phyloP scores from a whole-genome alignment of 805 yeast species.

The Saccharomycopsis sp. region DNA sequence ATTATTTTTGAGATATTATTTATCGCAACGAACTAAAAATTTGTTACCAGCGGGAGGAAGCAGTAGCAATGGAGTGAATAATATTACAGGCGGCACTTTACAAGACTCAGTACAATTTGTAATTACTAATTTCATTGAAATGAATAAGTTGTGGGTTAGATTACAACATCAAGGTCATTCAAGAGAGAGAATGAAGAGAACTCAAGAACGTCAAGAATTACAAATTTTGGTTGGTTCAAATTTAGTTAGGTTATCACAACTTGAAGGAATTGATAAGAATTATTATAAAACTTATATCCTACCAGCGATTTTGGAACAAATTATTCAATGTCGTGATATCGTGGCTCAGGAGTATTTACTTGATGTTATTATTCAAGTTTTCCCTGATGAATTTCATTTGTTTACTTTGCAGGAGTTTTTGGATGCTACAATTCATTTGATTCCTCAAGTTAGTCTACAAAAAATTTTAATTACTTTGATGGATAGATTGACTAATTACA shows the following conservation, averaged over 20 bases:
- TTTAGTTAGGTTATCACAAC: conserved; percentile 79
- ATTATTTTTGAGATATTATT: conserved; percentile 78
- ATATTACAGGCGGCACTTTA: conserved; percentile 31
- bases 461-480: conserved; percentile 64
- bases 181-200: conserved; percentile 67
- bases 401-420: conserved; percentile 63
- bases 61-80: not conserved
- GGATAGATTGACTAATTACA: conserved; percentile 57
- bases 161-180: conserved; percentile 94
- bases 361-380: conserved; percentile 89
- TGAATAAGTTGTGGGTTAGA: conserved; percentile 97
- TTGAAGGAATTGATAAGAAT: conserved; percentile 61
- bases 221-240: conserved; percentile 91
- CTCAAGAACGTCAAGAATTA: conserved; percentile 76
- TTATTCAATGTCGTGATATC: conserved; percentile 84
- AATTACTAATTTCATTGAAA: conserved; percentile 83
- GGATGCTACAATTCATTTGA: conserved; percentile 56
- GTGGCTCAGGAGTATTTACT: conserved; percentile 88
- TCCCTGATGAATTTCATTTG: conserved; percentile 88
- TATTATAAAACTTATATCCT: conserved; percentile 46
- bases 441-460: conserved; percentile 62
- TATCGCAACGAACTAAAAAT: conserved; percentile 71
- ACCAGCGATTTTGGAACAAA: conserved; percentile 81
- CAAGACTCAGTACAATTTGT: conserved; percentile 72
- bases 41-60: conserved; percentile 26